Evolutionary conservation across 176 grass and related monocot genomes (phyloP), one percentile per base, ranked within the genome.

Genomic region (Tillandsia leiboldiana): DNA sequence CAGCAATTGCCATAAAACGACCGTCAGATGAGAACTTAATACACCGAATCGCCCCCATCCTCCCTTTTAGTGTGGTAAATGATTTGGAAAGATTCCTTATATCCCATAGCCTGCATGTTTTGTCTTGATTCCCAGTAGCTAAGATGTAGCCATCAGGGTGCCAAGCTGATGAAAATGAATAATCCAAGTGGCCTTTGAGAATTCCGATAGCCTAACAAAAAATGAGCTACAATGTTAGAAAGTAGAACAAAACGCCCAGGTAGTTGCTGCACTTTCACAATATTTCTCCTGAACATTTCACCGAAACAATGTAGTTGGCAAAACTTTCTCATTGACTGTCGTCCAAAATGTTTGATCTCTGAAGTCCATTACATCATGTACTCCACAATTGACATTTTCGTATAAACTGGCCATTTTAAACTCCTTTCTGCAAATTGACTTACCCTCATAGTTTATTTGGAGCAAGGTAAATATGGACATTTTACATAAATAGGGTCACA

Each of bases 91-190:
- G 77, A 58, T 99, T 99, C 52, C 95, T 82, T 3, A 64, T 69
- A 22, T 99, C 95, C 90, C 95, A 99, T 53, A 99, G 70, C n/a
- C 95, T 76, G 75, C 95, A 99, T 63, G 95, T 99, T 75, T 90
- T 99, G 56, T 99, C 95, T 81, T 99, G 95, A 79, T 99, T 99
- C 48, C 95, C 95, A 54, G 95, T 99, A 13, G 95, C 89, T 78
- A 99, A 99, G 51, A 86, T 90, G 22, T 49, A 63, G 27, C 95
- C 95, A 68, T 93, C 87, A 50, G 90, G 95, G 78, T 80, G 81
- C 95, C 95, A 99, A 47, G 95, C 90, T 5, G 95, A 93, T 71
- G 95, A 89, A 73, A 99, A 99, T 50, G 95, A 94, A 71, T 73
- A 99, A 59, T 99, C 95, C 20, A 75, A 51, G 51, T 99, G 95